Evolutionary conservation across 2,329 filamentous ascomycete species (phyloP).

Genomic region (Aspergillus novoparasiticus): DNA sequence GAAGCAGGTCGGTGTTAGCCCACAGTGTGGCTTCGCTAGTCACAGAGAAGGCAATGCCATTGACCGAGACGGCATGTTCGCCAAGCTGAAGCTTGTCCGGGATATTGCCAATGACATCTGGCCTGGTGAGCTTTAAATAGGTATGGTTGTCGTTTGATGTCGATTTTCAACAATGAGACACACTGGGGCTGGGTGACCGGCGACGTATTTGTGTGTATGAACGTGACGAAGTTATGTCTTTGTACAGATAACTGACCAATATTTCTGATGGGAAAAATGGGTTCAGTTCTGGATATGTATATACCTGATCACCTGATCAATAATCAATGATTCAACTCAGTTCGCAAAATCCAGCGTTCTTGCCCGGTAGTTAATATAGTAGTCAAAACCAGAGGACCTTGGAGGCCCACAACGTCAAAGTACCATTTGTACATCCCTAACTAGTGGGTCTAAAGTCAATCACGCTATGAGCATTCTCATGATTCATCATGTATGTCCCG

Average conservation of each 20-base stretch:
- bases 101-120: conserved; percentile 74
- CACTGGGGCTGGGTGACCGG: background rate
- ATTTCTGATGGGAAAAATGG: background rate
- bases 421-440: background rate
- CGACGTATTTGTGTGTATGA: background rate
- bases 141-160: background rate
- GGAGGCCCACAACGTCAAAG: background rate
- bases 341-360: background rate
- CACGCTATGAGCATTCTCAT: background rate
- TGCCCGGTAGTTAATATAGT: background rate
- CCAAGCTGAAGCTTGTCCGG: conserved; percentile 71
- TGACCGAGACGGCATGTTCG: conserved; percentile 69
- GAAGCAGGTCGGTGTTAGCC: conserved; percentile 67
- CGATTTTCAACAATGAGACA: conserved; percentile 18
- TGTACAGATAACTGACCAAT: background rate
- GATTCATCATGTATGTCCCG: no score
- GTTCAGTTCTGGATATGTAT: background rate
- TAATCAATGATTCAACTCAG: background rate
- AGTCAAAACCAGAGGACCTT: background rate
- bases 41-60: conserved; percentile 74
- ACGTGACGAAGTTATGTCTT: background rate
- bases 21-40: conserved; percentile 74
- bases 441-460: background rate
- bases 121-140: conserved; percentile 54
- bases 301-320: background rate